These are phyloP conservation scores for Candida sanyaensis DNA, from an alignment of 1,139 yeast genomes.

Conservation along the genomic window DNA sequence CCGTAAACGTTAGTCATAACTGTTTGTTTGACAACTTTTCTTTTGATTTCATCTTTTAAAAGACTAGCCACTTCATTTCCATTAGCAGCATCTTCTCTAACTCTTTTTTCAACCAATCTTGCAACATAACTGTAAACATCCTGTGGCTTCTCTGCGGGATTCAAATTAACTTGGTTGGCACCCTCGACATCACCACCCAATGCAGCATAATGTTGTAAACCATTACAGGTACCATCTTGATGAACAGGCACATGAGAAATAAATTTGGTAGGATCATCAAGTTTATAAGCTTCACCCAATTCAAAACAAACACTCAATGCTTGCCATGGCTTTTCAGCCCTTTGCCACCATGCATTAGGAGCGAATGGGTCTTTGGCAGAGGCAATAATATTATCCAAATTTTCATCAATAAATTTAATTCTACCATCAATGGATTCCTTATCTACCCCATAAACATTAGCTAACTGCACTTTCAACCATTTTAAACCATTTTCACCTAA, in stretches of 20 bases:
- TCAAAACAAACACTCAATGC: constrained; percentile 86
- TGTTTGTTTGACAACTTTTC: constrained; percentile 94
- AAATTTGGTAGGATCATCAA: constrained; percentile 73
- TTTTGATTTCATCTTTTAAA: constrained; percentile 63
- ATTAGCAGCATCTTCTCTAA: constrained; percentile 59
- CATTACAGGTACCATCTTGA: constrained; percentile 98
- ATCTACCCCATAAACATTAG: constrained; percentile 86
- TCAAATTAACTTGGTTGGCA: constrained; percentile 86
- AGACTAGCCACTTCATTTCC: constrained; percentile 55
- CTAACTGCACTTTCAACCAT: constrained; percentile 91
- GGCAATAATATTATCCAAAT: constrained; percentile 60
- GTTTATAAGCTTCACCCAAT: constrained; percentile 65
- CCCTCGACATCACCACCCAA: constrained; percentile 96
- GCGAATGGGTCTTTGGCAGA: constrained; percentile 74
- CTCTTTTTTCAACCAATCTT: constrained; percentile 61
- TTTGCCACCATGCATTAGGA: constrained; percentile 72
- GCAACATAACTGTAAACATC: constrained; percentile 91
- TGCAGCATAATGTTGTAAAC: constrained; percentile 97
- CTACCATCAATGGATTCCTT: constrained; percentile 81
- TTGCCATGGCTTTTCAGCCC: constrained; percentile 96
- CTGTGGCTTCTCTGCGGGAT: constrained; percentile 82
- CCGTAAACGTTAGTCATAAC: constrained; percentile 99
- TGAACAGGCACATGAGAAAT: constrained; percentile 88
- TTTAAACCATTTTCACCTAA: constrained; percentile 74
- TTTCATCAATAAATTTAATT: constrained; percentile 66